These are phyloP conservation scores for Capsella bursapastoris DNA, from an alignment of 345 rosid species.

Conservation along the genomic window DNA sequence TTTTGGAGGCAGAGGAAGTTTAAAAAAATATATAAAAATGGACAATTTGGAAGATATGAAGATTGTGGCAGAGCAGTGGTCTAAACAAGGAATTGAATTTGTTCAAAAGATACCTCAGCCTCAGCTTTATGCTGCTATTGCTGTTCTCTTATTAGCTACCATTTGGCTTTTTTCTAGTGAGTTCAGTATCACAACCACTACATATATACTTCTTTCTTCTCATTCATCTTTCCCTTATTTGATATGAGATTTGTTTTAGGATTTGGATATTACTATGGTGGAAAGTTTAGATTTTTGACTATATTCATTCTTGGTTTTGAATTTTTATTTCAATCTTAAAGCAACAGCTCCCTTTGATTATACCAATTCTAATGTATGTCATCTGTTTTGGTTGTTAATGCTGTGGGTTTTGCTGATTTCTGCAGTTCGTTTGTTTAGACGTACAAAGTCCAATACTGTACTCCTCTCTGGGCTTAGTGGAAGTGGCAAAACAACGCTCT, in stretches of 20 bases:
- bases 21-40: conserved; percentile 38
- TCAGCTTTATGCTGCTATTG: conserved; percentile 69
- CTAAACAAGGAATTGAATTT: conserved; percentile 56
- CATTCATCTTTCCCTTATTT: background rate
- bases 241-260: background rate
- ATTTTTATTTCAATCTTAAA: background rate
- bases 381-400: conserved; percentile 12
- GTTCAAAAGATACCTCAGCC: conserved; percentile 57
- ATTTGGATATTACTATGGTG: background rate
- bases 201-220: conserved; percentile 4
- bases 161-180: conserved; percentile 60
- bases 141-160: conserved; percentile 56
- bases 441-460: conserved; percentile 67
- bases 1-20: conserved; percentile 18
- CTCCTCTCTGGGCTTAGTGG: conserved; percentile 81
- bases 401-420: conserved; percentile 44
- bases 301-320: background rate
- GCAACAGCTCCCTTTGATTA: too few relatives aligned
- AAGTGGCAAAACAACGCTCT: conserved; percentile 84
- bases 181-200: background rate
- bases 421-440: conserved; percentile 35
- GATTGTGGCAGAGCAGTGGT: conserved; percentile 54
- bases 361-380: background rate
- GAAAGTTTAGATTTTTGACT: background rate
- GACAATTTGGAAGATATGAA: conserved; percentile 68